Percentiles rank a stretch among this genome's conserved stretches.
These are phyloP conservation scores for Ceratocystis eucalypticola DNA, from an alignment of 2,329 filamentous ascomycete genomes.

Conservation along the genomic window DNA sequence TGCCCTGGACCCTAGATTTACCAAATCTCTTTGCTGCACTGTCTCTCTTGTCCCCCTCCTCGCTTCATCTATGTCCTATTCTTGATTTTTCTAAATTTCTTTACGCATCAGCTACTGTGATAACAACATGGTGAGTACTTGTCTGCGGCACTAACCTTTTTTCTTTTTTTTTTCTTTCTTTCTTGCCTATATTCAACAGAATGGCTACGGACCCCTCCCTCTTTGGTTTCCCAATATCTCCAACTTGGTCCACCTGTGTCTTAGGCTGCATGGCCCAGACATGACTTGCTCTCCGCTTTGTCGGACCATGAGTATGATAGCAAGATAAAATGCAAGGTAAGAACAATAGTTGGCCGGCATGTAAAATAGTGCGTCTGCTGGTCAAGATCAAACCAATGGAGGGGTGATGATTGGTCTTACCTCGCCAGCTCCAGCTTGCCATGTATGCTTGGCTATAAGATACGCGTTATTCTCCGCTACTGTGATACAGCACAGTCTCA, in stretches of 20 bases:
- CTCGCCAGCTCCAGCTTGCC: too few relatives aligned
- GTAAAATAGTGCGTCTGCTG: too few relatives aligned
- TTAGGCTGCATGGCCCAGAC: neutral
- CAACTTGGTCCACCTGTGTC: neutral
- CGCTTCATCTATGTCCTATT: neutral
- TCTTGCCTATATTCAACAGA: neutral
- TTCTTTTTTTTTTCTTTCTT: neutral
- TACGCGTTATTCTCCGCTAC: too few relatives aligned
- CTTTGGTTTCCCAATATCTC: neutral
- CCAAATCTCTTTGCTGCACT: neutral
- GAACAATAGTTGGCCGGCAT: too few relatives aligned
- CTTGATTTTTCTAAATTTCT: neutral
- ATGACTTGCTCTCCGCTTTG: neutral
- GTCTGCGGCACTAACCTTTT: neutral
- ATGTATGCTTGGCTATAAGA: too few relatives aligned
- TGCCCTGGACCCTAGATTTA: neutral
- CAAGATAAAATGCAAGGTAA: too few relatives aligned
- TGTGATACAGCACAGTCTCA: too few relatives aligned
- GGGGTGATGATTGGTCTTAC: too few relatives aligned
- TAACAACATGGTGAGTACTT: neutral
- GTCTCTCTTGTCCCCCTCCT: neutral
- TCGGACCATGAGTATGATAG: neutral
- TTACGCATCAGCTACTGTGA: neutral
- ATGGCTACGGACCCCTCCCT: neutral
- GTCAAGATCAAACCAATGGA: too few relatives aligned